Percentiles rank a stretch among this genome's conserved stretches.
phyloP scores from a whole-genome alignment of 2,329 filamentous ascomycete genomes.

The Apiospora aurea region DNA sequence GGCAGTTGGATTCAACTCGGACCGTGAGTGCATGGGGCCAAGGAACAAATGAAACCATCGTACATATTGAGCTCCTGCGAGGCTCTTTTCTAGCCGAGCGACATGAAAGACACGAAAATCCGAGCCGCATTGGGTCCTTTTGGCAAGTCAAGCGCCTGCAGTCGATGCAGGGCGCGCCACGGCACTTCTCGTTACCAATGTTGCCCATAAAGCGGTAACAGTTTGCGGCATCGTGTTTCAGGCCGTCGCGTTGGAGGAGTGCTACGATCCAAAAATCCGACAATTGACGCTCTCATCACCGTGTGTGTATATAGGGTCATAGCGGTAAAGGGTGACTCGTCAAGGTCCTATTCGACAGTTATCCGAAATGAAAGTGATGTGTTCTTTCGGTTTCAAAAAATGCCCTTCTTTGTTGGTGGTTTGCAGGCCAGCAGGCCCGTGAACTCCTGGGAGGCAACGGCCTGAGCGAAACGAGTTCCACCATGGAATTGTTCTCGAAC shows the following conservation, averaged over 20 bases:
- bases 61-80: not conserved
- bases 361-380: constrained; percentile 6
- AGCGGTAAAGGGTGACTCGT: not conserved
- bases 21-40: not conserved
- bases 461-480: constrained; percentile 5
- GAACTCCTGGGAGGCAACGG: not conserved
- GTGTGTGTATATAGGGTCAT: not conserved
- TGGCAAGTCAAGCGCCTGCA: not conserved
- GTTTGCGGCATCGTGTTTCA: not conserved
- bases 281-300: not conserved
- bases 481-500: constrained; percentile 3
- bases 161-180: not conserved
- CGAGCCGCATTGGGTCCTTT: constrained; percentile 15
- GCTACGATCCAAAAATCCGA: not conserved
- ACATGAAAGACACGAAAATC: not conserved
- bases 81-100: not conserved
- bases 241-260: not conserved
- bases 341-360: not conserved
- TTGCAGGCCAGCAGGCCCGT: not conserved
- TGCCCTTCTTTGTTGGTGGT: not conserved
- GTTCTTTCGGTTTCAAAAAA: not conserved
- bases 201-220: not conserved
- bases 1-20: constrained; percentile 6
- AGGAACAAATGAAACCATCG: not conserved
- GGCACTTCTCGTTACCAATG: not conserved